Conservation (phyloP, 345 rosid genomes). For the Eucalyptus erythrocorys region DNA sequence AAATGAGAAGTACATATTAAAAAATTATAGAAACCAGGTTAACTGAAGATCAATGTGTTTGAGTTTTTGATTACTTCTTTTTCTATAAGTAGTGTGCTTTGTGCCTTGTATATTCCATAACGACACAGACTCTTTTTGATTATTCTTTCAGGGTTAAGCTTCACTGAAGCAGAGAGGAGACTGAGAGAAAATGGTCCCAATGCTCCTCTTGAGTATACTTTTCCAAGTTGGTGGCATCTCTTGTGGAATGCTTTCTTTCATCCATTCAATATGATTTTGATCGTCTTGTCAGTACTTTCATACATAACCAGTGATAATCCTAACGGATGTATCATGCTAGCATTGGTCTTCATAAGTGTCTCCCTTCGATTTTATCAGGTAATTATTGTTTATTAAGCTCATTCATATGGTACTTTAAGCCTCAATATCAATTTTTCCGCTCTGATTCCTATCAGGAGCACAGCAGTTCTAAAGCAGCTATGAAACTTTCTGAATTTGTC, state of each 20-base stretch:
- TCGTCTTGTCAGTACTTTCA: constrained; percentile 45
- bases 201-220: constrained; percentile 30
- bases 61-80: neutral
- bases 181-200: constrained; percentile 55
- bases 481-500: constrained; percentile 55
- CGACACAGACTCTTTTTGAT: neutral
- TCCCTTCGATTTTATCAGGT: constrained; percentile 60
- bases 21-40: neutral
- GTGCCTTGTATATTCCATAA: neutral
- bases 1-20: neutral
- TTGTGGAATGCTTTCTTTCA: constrained; percentile 64
- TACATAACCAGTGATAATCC: constrained; percentile 52
- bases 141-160: constrained; percentile 42
- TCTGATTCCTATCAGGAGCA: constrained; percentile 22
- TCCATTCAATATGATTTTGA: constrained; percentile 59
- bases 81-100: neutral
- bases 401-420: neutral
- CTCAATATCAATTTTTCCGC: neutral
- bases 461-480: constrained; percentile 68
- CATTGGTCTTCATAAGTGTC: constrained; percentile 50
- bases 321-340: constrained; percentile 60
- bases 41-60: neutral
- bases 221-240: constrained; percentile 54
- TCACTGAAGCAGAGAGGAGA: constrained; percentile 59
- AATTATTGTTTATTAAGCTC: neutral